Percentiles rank a stretch among this genome's conserved stretches.
These are phyloP conservation scores for Aspergillus homomorphus DNA, from an alignment of 495 filamentous ascomycete species.

Conservation along the genomic window DNA sequence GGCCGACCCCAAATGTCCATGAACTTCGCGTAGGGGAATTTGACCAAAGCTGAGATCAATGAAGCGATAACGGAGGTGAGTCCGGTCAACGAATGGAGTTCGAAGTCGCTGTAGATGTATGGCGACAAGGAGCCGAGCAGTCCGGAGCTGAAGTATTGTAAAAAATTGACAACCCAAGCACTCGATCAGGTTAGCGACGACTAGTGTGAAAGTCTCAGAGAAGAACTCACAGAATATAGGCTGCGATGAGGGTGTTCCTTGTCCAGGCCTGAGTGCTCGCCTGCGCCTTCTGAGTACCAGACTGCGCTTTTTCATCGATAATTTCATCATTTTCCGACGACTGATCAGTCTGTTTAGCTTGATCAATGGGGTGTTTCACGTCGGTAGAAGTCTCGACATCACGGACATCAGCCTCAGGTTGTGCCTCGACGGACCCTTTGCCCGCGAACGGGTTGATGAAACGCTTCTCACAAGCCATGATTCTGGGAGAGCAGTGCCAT, in stretches of 20 bases:
- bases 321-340: too few species aligned
- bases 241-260: conserved; percentile 12
- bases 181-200: conserved; percentile 1
- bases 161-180: conserved; percentile 19
- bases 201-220: not conserved
- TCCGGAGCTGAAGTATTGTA: conserved; percentile 12
- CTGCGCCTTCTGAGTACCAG: conserved; percentile 20
- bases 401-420: too few species aligned
- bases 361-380: too few species aligned
- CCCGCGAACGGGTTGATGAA: too few species aligned
- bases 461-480: too few species aligned
- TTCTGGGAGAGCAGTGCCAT: too few species aligned
- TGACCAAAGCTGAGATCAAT: conserved; percentile 57
- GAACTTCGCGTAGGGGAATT: conserved; percentile 64
- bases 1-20: conserved; percentile 62
- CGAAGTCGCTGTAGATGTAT: conserved; percentile 30
- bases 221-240: conserved; percentile 16
- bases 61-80: conserved; percentile 32
- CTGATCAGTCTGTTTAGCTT: too few species aligned
- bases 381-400: too few species aligned
- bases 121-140: conserved; percentile 14
- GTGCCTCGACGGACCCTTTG: too few species aligned
- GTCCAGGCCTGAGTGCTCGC: conserved; percentile 21
- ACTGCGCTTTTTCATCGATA: conserved; percentile 1
- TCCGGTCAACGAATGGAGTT: conserved; percentile 30